These are phyloP conservation scores for Fragilaria crotonensis DNA, from an alignment of 108 stramenopile species.

Conservation along the genomic window DNA sequence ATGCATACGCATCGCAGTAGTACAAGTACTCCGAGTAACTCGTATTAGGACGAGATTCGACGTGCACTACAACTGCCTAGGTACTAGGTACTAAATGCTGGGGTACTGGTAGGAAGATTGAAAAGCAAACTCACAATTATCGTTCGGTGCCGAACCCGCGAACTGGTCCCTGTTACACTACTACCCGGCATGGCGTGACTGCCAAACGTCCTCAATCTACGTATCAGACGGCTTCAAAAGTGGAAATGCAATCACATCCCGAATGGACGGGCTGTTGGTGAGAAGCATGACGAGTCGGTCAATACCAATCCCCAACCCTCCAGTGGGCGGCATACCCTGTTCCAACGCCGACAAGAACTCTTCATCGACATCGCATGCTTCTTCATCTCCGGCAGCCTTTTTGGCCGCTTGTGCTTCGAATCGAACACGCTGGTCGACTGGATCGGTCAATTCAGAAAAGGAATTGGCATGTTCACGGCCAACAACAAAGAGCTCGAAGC, in stretches of 20 bases:
- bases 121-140: too few species aligned
- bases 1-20: too few species aligned
- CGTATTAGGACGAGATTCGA: too few species aligned
- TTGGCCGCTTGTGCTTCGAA: conserved; percentile 94
- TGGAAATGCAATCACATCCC: conserved; percentile 99
- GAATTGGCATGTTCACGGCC: conserved; percentile 96
- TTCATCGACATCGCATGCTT: conserved; percentile 97
- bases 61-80: too few species aligned
- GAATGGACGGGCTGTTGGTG: conserved; percentile 92
- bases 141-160: too few species aligned
- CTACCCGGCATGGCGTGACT: too few species aligned
- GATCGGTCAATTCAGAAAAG: conserved; percentile 97
- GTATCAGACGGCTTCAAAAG: conserved; percentile 53
- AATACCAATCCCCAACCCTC: conserved; percentile 97
- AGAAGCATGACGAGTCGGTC: conserved; percentile 97
- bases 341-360: conserved; percentile 94
- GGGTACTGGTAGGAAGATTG: too few species aligned
- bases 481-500: conserved; percentile 96
- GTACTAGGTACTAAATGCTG: too few species aligned
- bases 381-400: conserved; percentile 93
- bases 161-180: too few species aligned
- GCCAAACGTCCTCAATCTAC: too few species aligned
- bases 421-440: conserved; percentile 91
- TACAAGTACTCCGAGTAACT: too few species aligned
- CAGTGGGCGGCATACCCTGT: conserved; percentile 98